Conservation (phyloP, 2,329 filamentous ascomycete genomes). For the Sclerotinia spermophila region DNA sequence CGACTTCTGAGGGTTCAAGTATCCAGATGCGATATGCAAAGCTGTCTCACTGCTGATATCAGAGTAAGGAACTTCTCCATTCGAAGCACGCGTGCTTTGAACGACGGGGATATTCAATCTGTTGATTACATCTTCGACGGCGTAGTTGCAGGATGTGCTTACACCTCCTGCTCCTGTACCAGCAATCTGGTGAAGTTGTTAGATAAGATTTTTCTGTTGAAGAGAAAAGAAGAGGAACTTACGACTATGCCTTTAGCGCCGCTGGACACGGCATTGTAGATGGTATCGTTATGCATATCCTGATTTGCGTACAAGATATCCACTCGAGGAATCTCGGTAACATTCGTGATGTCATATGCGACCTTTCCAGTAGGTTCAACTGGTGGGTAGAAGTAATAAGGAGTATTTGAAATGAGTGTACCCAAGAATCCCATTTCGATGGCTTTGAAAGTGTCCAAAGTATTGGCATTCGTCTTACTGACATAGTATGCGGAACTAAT, state of each 20-base stretch:
- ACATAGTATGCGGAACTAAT: conserved; percentile 56
- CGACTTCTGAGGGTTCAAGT: conserved; percentile 54
- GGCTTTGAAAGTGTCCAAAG: conserved; percentile 58
- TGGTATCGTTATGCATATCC: conserved; percentile 47
- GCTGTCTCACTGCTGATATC: conserved; percentile 25
- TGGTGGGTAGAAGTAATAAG: conserved; percentile 57
- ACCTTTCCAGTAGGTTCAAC: conserved; percentile 46
- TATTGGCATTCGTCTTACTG: conserved; percentile 61
- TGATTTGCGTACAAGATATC: conserved; percentile 56
- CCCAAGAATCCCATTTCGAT: conserved; percentile 56
- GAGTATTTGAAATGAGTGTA: conserved; percentile 53
- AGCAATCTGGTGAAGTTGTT: conserved; percentile 39
- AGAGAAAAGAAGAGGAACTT: conserved; percentile 1
- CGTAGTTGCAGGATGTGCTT: conserved; percentile 40
- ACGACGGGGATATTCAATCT: conserved; percentile 49
- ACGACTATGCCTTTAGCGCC: conserved; percentile 52
- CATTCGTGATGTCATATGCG: conserved; percentile 41
- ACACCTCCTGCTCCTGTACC: conserved; percentile 53
- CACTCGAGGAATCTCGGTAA: conserved; percentile 47
- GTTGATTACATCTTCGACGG: conserved; percentile 44
- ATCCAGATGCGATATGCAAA: conserved; percentile 45
- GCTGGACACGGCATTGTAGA: conserved; percentile 45
- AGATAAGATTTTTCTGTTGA: background rate
- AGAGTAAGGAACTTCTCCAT: conserved; percentile 38
- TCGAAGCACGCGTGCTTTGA: conserved; percentile 48